Evolutionary conservation across 2,329 filamentous ascomycete species (phyloP).

Genomic region (Chalaropsis thielavioides): DNA sequence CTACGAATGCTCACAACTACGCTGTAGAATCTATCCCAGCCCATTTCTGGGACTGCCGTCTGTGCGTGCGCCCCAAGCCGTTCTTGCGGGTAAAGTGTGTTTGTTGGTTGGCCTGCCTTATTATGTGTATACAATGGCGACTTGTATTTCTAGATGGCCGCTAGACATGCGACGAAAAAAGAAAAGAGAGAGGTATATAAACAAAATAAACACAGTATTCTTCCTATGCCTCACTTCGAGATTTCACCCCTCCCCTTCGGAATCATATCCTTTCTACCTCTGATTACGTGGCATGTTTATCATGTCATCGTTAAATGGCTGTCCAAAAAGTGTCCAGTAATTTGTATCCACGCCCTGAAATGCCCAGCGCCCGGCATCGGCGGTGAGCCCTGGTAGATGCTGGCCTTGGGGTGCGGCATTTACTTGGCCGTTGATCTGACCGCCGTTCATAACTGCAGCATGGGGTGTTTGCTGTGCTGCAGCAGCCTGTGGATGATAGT

Average conservation of each 20-base stretch:
- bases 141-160: neutral
- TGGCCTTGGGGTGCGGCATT: neutral
- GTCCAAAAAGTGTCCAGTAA: slow-evolving; percentile 25
- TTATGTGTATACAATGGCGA: neutral
- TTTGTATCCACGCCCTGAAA: slow-evolving; percentile 29
- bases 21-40: neutral
- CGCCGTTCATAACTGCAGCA: neutral
- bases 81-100: neutral
- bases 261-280: neutral
- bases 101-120: neutral
- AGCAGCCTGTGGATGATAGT: neutral
- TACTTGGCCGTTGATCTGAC: neutral
- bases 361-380: slow-evolving; percentile 28
- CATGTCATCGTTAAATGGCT: slow-evolving; percentile 15
- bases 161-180: neutral
- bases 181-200: neutral
- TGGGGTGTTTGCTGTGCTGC: neutral
- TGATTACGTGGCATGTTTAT: neutral
- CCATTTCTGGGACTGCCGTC: neutral
- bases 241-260: too few species aligned
- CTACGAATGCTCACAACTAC: neutral
- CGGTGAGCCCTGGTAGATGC: slow-evolving; percentile 22
- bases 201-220: neutral
- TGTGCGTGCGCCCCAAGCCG: neutral
- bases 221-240: too few species aligned